Evolutionary conservation across 805 yeast species (phyloP), one percentile per base, ranked within the genome.

Genomic region (Candida ficus): DNA sequence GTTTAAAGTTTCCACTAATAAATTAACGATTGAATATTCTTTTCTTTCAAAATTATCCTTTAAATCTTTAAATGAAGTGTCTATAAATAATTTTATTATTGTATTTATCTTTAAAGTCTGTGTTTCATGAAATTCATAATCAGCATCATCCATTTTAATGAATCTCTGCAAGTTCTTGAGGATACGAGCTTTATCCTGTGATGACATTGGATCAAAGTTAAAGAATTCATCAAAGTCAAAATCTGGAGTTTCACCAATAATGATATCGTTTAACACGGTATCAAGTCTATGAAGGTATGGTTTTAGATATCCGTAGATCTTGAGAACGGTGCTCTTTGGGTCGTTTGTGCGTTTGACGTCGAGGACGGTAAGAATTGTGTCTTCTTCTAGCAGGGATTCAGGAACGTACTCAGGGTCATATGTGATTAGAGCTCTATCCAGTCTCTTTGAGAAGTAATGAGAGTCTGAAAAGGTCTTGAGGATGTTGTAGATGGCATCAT

Each of bases 1-100:
- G 16, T 53, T 54, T 29, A 56, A 38, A 1, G 55, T 48, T 35
- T 52, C 56, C 17, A 56, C 61, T 5, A 55, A 31, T 13, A 50
- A 22, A 17, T 37, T 28, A 6, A 53, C 58, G 18, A 49, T 43
- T 1, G 54, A 41, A 29, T 52, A 56, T 16, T 55, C 50, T 33
- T 47, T 43, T 12, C 37, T 43, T 11, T 39, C 29, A 37, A 46
- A 56, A 29, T 44, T 44, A 4, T 42, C 43, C 18, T 44, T 43
- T 30, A 56, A 29, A 5, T 49, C 53, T n/a, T 49, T 50, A 31
- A 55, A 55, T 16, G 46, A 39, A 12, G 9, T 7, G 29, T 45
- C 48, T 0, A 55, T 49, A 35, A 42, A 56, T 5, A 9, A 22
- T 14, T 37, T 46, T 10, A 46, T 21, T 18, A 55, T n/a, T 10